Evolutionary conservation across 2,329 filamentous ascomycete species (phyloP), one percentile per base, ranked within the genome.

Genomic region (Sarocladium oryzae): DNA sequence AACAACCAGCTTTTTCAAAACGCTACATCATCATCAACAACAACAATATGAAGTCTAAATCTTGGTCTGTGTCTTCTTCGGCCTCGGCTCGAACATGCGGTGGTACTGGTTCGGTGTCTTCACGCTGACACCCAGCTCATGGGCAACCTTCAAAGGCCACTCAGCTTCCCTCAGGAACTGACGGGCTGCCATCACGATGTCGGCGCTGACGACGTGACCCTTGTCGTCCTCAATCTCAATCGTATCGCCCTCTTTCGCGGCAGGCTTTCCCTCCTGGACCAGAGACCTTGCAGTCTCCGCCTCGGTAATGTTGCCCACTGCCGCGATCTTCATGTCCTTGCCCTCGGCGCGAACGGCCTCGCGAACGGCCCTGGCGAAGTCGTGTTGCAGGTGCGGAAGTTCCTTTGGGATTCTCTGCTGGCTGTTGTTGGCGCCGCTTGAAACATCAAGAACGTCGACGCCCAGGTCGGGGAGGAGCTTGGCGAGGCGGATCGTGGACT

Each of bases 151-250:
- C 68, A 89, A 81, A 8, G 89, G 85, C 63, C 90, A 82, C 53
- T 88, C 84, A 0, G 90, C 87, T 62, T 95, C 89, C 64, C 89
- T 82, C 69, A 95, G 75, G 67, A 93, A 93, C 61, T 86, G 85
- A 52, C 89, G 76, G 0, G 81, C 91, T 1, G 86, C 75, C 16
- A 92, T 75, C 0, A 85, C 82, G n/a, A 91, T 66, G 62, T 96
- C 90, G 1, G 78, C 80, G 62, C 73, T 69, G 15, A 75, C 61
- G 4, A 32, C 49, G n/a, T 30, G 21, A 5, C 71, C 70, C 2
- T 67, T 51, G 58, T 71, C 69, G 51, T 65, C 63, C 48, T 69
- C 67, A 4, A 73, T 63, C 60, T 72, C 69, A 18, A 73, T 58
- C 59, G 55, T 56, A 23, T 53, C 56, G 30, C 56, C 48, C 24